These are phyloP conservation scores for Cinchona pubescens DNA, from an alignment of 257 asterid genomes.

Conservation along the genomic window DNA sequence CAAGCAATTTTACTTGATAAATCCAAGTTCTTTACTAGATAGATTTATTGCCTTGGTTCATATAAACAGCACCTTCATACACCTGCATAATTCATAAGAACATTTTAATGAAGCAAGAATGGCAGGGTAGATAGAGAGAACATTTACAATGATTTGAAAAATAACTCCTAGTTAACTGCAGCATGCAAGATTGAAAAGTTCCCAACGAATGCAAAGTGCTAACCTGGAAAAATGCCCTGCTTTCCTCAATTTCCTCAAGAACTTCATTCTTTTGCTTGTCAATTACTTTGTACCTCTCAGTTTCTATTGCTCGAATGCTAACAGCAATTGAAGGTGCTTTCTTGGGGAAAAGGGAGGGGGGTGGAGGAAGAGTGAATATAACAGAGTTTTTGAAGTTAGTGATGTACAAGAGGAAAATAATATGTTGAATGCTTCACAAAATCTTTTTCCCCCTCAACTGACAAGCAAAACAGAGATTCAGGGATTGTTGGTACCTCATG, in stretches of 20 bases:
- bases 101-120: background rate
- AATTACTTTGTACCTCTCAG: conserved; percentile 70
- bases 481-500: conserved; percentile 57
- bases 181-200: background rate
- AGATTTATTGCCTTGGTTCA: conserved; percentile 93
- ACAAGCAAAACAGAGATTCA: conserved; percentile 7
- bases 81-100: conserved; percentile 50
- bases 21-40: conserved; percentile 79
- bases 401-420: background rate
- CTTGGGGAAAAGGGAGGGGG: too few relatives aligned
- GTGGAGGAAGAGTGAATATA: conserved; percentile 15
- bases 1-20: conserved; percentile 76
- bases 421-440: background rate
- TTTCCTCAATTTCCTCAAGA: conserved; percentile 96
- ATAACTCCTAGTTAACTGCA: background rate
- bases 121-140: background rate
- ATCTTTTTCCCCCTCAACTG: background rate
- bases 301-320: conserved; percentile 78
- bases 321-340: conserved; percentile 65
- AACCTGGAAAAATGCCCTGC: conserved; percentile 96
- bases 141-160: background rate
- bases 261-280: conserved; percentile 63
- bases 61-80: conserved; percentile 91
- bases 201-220: conserved; percentile 8
- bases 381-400: background rate